Base-by-base conservation (phyloP, 2,329 filamentous ascomycete genomes). In the Achaetomium macrosporum region DNA sequence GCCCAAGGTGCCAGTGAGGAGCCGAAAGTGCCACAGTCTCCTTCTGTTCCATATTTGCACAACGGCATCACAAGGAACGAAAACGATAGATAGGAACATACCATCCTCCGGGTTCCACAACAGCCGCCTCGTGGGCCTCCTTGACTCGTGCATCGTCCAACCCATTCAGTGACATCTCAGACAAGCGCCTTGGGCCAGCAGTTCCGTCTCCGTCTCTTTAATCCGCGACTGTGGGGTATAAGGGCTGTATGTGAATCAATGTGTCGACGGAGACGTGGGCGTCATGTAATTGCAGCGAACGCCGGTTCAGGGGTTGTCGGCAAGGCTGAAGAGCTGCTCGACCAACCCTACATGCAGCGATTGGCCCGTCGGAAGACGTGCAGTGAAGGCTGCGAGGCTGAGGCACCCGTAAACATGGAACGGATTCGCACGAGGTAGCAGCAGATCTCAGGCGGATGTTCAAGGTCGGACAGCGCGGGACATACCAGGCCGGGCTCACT, bases 91-190 rank as follows among this genome's bases (percentile, higher is more conserved):
- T 16, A 42, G 33, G 48, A 42, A 54, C 87, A 71, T 80, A 97
- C 93, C 93, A 99, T 85, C 90, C 91, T 75, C 90, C 91, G 54
- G 89, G 83, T 72, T 97, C 93, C 55, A 81, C 81, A 63, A 85
- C 76, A 52, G 89, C 88, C 63, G 82, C 76, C 67, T 91, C 87
- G 72, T 95, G 85, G 65, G 91, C 90, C 73, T 95, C 89, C 72
- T 84, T 82, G 72, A 99, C 81, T 67, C 83, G 81, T 63, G 80
- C 75, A 73, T 83, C 81, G 75, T 96, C 91, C 73, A 97, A 79
- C 60, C 93, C 93, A 83, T 96, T 96, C 72, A 97, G 79, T 77
- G 92, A 96, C 92, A 97, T 97, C 62, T 69, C 68, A 62, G 56
- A 44, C 25, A 58, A 54, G 42, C 52, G 42, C 12, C 41, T 39